Base-by-base conservation (phyloP, 2,329 filamentous ascomycete species). In the Phoma sp. region DNA sequence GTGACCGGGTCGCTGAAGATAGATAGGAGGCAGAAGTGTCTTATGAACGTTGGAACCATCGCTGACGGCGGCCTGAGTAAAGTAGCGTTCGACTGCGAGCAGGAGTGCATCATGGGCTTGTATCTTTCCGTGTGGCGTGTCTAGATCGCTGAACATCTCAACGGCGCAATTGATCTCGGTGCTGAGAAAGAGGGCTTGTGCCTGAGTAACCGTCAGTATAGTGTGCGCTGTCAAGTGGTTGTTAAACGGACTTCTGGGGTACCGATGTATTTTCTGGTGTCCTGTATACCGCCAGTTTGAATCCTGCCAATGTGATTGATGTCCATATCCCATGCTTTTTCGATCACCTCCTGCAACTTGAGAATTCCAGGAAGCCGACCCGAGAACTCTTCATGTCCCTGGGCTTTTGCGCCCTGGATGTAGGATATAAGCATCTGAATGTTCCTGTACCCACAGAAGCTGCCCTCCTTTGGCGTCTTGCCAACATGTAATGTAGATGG, bases 251-350 rank as follows among this genome's bases (percentile, higher is more conserved):
- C 90, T 81, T 98, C 94, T 8, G 91, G 88, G 1, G 94, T 97
- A 15, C 94, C 94, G 64, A 98, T 98, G 70, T 95, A 98, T 74
- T 97, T 98, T 57, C 95, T 85, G 0, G 93, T 96, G n/a, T 88
- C 88, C 60, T 81, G 85, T 60, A 98, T 90, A 1, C 92, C 92
- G 2, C 94, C 94, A 0, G 93, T 97, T 75, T 98, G 92, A 2
- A 85, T 71, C 31, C 91, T 84, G 3, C 90, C 91, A 39, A 86
- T 82, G 3, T 84, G 72, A 66, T 96, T 95, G 71, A 95, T 91
- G 0, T 90, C 92, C 69, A 82, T 82, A 68, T 96, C 91, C 94
- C 94, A 98, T 0, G 92, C 94, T 15, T 80, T 77, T 74, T 98
- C 94, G 64, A 98, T 96, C 66, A 87, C 80, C 50, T 96, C 89